Base-by-base conservation (phyloP, 2,329 filamentous ascomycete genomes). In the Claviceps arundinis region DNA sequence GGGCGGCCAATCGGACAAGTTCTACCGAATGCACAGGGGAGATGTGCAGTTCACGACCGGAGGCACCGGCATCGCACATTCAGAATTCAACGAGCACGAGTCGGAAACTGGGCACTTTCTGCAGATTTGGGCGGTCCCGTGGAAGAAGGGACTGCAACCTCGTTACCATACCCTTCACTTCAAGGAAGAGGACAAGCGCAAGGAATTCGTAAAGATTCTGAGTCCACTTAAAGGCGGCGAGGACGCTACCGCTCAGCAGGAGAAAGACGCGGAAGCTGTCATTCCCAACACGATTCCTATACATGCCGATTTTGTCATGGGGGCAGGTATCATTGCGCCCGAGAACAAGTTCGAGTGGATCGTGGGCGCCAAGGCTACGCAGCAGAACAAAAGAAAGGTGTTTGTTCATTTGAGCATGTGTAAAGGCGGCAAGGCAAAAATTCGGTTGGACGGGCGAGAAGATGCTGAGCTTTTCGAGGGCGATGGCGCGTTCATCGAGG, bases 21-120 rank as follows among this genome's bases (percentile, higher is more conserved):
- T 86, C 63, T 87, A 74, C 62, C 73, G 80, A 37, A 84, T 95
- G 73, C 78, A 78, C 61, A 75, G 87, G 40, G 87, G 88, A 13
- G 88, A 94, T 65, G 86, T 95, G 45, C 89, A 95, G 63, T 95
- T 94, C 68, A 95, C 89, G 9, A 89, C 84, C 14, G 89, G 87
- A n/a, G 89, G 89, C 51, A 89, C 81, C 5, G 82, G 82, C 60
- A 80, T 95, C 60, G 80, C 87, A 1, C 88, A 95, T 67, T 86
- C 81, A 7, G 89, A 95, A 69, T 81, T 84, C 69, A 93, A 91
- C 67, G 82, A 93, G 68, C 82, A 88, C 64, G 65, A 71, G 50
- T 69, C 76, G 14, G 79, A 87, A 45, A 80, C 84, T 24, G 85
- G 88, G 13, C 88, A 94, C 64, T 94, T 94, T 63, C 70, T 95